A percentile compares a stretch with the other conserved stretches of the same genome.
Evolutionary conservation across 2,329 filamentous ascomycete species (phyloP).

Genomic region (Canariomyces notabilis): DNA sequence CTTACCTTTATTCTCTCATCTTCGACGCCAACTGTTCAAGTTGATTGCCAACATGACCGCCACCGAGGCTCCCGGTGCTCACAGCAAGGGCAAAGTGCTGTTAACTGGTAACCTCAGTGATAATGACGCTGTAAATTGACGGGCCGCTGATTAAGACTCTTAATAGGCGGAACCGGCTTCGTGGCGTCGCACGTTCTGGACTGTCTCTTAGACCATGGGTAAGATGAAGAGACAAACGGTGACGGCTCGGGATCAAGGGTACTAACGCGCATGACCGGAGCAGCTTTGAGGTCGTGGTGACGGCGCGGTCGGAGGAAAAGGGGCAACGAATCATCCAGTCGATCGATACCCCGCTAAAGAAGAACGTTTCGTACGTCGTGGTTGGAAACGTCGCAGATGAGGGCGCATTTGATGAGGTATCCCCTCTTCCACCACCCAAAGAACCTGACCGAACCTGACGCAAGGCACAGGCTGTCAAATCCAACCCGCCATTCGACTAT

Average conservation of each 20-base stretch:
- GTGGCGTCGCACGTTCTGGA: slow-evolving; percentile 51
- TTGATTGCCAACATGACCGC: slow-evolving; percentile 1
- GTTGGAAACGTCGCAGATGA: slow-evolving; percentile 68
- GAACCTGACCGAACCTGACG: not conserved
- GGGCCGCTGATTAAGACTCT: not conserved
- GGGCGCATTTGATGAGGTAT: slow-evolving; percentile 60
- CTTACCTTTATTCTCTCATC: not conserved
- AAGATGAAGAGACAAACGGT: slow-evolving; percentile 6
- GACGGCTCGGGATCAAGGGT: not conserved
- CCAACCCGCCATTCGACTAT: slow-evolving; percentile 56
- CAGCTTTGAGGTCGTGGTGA: slow-evolving; percentile 42
- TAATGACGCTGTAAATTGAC: not conserved
- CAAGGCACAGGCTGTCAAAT: slow-evolving; percentile 32
- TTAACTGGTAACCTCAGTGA: slow-evolving; percentile 21
- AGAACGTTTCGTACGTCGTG: slow-evolving; percentile 42
- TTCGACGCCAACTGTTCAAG: not conserved
- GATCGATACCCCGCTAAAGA: slow-evolving; percentile 39
- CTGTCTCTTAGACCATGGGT: slow-evolving; percentile 39
- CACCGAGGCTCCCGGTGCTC: not conserved
- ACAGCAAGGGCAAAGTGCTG: slow-evolving; percentile 23
- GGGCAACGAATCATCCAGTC: slow-evolving; percentile 39
- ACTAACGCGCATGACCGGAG: slow-evolving; percentile 6
- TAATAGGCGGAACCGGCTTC: slow-evolving; percentile 47
- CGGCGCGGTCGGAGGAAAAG: slow-evolving; percentile 45
- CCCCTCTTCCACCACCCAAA: too few species aligned